These are phyloP conservation scores for Paramyrothecium roridum DNA, from an alignment of 2,329 filamentous ascomycete genomes.

Conservation along the genomic window DNA sequence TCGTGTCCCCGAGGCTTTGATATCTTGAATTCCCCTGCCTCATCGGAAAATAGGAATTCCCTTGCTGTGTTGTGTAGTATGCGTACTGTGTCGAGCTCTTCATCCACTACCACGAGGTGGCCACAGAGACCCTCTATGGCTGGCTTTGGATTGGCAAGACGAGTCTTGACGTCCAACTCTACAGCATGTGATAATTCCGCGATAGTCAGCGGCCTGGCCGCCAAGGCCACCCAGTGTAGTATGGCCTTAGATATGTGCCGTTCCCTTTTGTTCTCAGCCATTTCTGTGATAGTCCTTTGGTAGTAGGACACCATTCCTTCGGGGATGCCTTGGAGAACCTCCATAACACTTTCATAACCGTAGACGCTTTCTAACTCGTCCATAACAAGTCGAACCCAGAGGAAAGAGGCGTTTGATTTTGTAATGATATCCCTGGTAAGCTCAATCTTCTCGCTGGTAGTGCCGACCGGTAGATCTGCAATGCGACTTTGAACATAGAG, in stretches of 20 bases:
- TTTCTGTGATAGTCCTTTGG: conserved; percentile 12
- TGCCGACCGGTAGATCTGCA: conserved; percentile 11
- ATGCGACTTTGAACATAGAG: conserved; percentile 17
- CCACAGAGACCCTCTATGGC: conserved; percentile 23
- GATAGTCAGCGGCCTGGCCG: conserved; percentile 15
- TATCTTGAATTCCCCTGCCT: conserved; percentile 18
- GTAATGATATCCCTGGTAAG: conserved; percentile 15
- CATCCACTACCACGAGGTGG: conserved; percentile 22
- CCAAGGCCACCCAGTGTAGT: conserved; percentile 20
- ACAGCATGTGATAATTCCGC: conserved; percentile 23
- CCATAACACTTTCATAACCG: conserved; percentile 16
- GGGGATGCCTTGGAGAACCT: conserved; percentile 25
- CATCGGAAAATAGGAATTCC: conserved; percentile 21
- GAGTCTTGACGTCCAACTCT: conserved; percentile 19
- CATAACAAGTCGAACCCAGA: conserved; percentile 28
- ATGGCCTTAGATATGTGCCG: conserved; percentile 22
- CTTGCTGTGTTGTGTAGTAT: conserved; percentile 23
- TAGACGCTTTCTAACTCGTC: conserved; percentile 22
- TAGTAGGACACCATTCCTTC: conserved; percentile 26
- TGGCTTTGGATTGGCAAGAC: conserved; percentile 12
- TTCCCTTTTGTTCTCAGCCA: conserved; percentile 20
- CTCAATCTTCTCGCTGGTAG: conserved; percentile 4
- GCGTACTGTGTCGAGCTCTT: conserved; percentile 13
- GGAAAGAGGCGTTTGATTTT: conserved; percentile 25
- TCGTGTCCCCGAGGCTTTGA: conserved; percentile 14